Conservation (phyloP, 2,329 filamentous ascomycete species). For the Trichoderma asperellum region DNA sequence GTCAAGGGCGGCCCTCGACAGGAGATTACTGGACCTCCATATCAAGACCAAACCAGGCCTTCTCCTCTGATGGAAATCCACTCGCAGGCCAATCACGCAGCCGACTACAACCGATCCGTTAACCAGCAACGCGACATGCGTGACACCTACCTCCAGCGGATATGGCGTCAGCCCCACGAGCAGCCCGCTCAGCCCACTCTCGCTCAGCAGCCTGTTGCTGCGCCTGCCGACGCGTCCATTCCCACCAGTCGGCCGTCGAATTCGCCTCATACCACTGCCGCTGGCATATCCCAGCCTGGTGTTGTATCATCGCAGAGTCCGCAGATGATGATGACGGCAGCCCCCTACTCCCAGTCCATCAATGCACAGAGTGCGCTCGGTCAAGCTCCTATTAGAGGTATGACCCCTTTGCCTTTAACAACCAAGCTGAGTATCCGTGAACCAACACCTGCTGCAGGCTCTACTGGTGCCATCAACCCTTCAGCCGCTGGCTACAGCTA, state of each 20-base stretch:
- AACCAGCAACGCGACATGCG: conserved; percentile 80
- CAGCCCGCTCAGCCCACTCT: conserved; percentile 60
- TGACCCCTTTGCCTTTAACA: conserved; percentile 51
- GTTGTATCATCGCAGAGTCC: conserved; percentile 65
- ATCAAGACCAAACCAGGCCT: conserved; percentile 82
- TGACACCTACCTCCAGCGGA: conserved; percentile 75
- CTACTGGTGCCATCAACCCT: conserved; percentile 57
- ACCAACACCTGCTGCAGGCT: conserved; percentile 63
- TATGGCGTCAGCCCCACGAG: conserved; percentile 85
- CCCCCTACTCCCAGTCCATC: conserved; percentile 70
- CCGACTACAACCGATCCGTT: conserved; percentile 86
- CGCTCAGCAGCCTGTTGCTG: conserved; percentile 46
- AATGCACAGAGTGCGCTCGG: conserved; percentile 72
- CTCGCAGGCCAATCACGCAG: conserved; percentile 83
- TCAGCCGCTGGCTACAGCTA: conserved; percentile 63
- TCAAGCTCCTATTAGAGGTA: conserved; percentile 72
- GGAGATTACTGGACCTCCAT: conserved; percentile 84
- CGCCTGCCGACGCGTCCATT: conserved; percentile 47
- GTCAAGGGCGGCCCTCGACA: conserved; percentile 79
- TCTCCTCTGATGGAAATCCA: conserved; percentile 78
- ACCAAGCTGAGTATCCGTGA: conserved; percentile 65
- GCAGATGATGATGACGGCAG: conserved; percentile 68
- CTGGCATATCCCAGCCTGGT: conserved; percentile 59
- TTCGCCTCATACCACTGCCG: conserved; percentile 61
- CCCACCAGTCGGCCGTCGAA: conserved; percentile 59